Percentiles rank a stretch among this genome's conserved stretches.
Evolutionary conservation across 495 filamentous ascomycete genomes (phyloP).

Genomic region (Aspergillus heteromorphus): DNA sequence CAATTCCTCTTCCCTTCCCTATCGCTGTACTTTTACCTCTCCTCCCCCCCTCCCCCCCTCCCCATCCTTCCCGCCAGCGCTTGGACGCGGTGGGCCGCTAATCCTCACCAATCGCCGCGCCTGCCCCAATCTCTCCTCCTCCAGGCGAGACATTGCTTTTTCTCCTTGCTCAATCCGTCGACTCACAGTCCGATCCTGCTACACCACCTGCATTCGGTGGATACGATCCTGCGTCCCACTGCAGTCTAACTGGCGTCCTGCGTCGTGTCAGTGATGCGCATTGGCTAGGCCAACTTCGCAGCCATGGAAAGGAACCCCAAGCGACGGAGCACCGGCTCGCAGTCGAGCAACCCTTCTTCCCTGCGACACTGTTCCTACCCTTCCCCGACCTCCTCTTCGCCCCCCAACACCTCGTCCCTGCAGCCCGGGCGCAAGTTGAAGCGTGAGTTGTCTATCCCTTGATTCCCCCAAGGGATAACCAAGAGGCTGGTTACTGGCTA

Average conservation of each 20-base stretch:
- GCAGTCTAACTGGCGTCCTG: constrained; percentile 20
- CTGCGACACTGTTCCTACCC: constrained; percentile 26
- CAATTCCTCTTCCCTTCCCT: no score
- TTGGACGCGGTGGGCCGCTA: constrained; percentile 12
- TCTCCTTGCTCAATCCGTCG: constrained; percentile 14
- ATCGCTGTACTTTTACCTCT: background rate
- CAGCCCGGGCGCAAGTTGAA: constrained; percentile 17
- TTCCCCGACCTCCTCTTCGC: constrained; percentile 15
- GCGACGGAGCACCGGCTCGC: constrained; percentile 25
- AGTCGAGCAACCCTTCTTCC: constrained; percentile 21
- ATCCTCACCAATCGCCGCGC: constrained; percentile 13
- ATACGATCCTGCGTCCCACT: constrained; percentile 12
- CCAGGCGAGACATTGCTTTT: constrained; percentile 15
- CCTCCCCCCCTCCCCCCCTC: constrained; percentile 6
- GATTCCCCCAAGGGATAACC: constrained; percentile 3
- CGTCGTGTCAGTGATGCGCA: constrained; percentile 30
- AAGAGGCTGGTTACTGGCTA: no score
- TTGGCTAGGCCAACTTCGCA: constrained; percentile 3
- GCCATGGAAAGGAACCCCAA: constrained; percentile 28
- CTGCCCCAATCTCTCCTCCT: constrained; percentile 6
- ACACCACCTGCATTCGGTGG: constrained; percentile 10
- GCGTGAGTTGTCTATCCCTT: constrained; percentile 18
- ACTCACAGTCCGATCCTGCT: constrained; percentile 7
- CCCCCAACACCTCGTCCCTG: constrained; percentile 15
- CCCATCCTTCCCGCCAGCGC: background rate